These are phyloP conservation scores for Wallacemonas sp. DNA, from an alignment of 208 protist species.

Conservation along the genomic window DNA sequence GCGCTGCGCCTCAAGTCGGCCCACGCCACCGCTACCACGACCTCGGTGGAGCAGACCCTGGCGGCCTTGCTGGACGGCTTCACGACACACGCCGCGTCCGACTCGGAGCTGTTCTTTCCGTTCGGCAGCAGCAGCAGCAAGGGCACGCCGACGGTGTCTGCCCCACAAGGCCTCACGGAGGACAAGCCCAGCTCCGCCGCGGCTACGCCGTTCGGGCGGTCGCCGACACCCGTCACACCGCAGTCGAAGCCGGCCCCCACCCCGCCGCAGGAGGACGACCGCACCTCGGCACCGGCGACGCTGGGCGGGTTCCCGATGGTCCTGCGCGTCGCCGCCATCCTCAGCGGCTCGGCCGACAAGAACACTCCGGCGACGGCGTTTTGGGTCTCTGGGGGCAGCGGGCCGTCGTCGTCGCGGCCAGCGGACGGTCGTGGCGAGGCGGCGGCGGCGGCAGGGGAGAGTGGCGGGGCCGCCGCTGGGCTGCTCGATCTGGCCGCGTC, in stretches of 20 bases:
- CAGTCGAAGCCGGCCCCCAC: too few species aligned
- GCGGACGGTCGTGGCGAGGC: neutral
- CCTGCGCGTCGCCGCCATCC: conserved; percentile 7
- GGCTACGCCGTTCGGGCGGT: neutral
- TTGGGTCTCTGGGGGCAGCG: neutral
- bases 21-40: neutral
- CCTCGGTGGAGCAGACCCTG: conserved; percentile 8
- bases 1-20: conserved; percentile 26
- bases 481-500: too few species aligned
- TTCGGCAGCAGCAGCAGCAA: neutral
- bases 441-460: neutral
- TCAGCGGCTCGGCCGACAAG: conserved; percentile 1
- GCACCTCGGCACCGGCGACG: neutral
- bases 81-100: conserved; percentile 3
- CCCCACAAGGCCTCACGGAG: too few species aligned
- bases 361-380: neutral
- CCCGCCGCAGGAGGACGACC: neutral
- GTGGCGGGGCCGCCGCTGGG: neutral
- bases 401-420: neutral
- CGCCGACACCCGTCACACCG: too few species aligned
- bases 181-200: neutral
- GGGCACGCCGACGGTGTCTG: neutral
- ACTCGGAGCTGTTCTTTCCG: conserved; percentile 9
- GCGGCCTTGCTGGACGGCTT: conserved; percentile 3
- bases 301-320: conserved; percentile 10